A percentile compares a stretch with the other conserved stretches of the same genome.
Evolutionary conservation across 164 flowering plant genomes (phyloP).

Genomic region (Kingdonia uniflora): DNA sequence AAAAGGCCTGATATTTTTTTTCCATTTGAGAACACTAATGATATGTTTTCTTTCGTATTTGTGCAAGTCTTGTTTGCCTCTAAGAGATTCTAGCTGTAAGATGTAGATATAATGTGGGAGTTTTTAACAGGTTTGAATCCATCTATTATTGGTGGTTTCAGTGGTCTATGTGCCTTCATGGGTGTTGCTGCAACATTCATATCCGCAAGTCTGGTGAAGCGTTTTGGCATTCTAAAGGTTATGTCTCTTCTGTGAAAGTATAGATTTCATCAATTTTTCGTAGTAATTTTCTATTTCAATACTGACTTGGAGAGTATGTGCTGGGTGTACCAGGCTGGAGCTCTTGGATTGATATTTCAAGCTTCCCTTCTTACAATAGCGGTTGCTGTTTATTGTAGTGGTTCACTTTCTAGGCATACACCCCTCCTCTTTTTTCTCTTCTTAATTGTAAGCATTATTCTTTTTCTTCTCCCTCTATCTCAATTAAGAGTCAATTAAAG

Average conservation of each 20-base stretch:
- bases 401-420: constrained; percentile 55
- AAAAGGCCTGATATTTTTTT: no score
- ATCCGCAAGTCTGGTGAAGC: constrained; percentile 66
- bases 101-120: background rate
- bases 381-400: constrained; percentile 83
- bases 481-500: background rate
- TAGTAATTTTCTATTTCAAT: background rate
- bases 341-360: constrained; percentile 78
- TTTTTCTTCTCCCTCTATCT: background rate
- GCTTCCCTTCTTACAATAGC: constrained; percentile 82
- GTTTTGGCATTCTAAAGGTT: constrained; percentile 88
- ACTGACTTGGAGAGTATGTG: constrained; percentile 14
- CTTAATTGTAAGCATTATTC: constrained; percentile 58
- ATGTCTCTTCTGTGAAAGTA: background rate
- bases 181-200: constrained; percentile 95
- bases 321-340: constrained; percentile 70
- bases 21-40: no score
- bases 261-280: background rate
- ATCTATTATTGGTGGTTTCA: constrained; percentile 81
- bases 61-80: no score
- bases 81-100: no score
- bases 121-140: constrained; percentile 69
- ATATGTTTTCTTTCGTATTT: no score
- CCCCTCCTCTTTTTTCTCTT: constrained; percentile 78
- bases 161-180: constrained; percentile 96